Evolutionary conservation across 306 rosid genomes (phyloP).

Genomic region (Urtica urens): DNA sequence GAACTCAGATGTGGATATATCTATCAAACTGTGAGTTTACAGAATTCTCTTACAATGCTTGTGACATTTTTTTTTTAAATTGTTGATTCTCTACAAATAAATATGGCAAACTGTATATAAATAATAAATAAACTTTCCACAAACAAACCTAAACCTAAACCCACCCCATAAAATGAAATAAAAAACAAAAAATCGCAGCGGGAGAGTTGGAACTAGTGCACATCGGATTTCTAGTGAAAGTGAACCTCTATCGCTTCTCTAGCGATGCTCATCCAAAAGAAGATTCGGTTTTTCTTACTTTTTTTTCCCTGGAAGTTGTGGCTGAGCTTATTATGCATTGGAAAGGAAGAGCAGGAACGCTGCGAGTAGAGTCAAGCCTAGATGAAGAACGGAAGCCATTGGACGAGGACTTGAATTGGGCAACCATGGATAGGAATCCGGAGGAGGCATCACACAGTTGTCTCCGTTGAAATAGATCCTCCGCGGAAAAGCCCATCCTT

Average conservation of each 20-base stretch:
- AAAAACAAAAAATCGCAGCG: conserved; percentile 11
- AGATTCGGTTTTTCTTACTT: conserved; percentile 6
- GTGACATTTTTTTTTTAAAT: conserved; percentile 17
- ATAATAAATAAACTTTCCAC: not conserved
- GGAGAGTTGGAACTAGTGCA: conserved; percentile 9
- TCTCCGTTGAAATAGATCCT: conserved; percentile 87
- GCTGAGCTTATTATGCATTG: conserved; percentile 22
- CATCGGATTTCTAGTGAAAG: conserved; percentile 7
- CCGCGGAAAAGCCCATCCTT: conserved; percentile 98
- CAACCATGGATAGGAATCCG: conserved; percentile 91
- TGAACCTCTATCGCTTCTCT: conserved; percentile 13
- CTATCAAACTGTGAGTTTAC: conserved; percentile 12
- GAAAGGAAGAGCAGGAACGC: conserved; percentile 36
- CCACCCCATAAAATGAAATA: too few relatives aligned
- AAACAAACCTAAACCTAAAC: conserved; percentile 15
- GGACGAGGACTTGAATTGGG: conserved; percentile 54
- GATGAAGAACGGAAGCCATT: conserved; percentile 27
- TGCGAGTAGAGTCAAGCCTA: conserved; percentile 30
- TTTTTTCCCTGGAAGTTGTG: too few relatives aligned
- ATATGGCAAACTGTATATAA: conserved; percentile 1
- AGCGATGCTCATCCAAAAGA: conserved; percentile 11
- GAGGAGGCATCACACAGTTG: conserved; percentile 84
- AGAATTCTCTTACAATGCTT: conserved; percentile 20
- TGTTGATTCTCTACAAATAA: conserved; percentile 21
- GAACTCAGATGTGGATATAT: too few relatives aligned